Evolutionary conservation across 1,284 basidiomycete species (phyloP).

Genomic region (Earliella scabrosa): DNA sequence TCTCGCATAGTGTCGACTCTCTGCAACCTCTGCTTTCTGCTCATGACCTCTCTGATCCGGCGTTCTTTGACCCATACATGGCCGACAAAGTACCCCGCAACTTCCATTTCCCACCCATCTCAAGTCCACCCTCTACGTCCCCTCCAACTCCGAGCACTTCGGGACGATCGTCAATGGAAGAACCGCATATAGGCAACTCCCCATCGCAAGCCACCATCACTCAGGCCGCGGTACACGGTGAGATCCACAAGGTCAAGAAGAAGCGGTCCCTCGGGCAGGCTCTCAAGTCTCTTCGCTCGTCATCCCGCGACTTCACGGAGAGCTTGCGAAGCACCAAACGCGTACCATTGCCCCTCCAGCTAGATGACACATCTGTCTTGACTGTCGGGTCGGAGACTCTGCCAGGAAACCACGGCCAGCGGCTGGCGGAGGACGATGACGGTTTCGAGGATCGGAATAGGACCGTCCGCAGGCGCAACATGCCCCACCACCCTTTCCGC

Average conservation of each 20-base stretch:
- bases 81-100: constrained; percentile 11
- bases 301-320: constrained; percentile 12
- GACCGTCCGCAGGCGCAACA: constrained; percentile 37
- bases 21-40: constrained; percentile 16
- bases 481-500: constrained; percentile 54
- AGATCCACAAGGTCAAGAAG: constrained; percentile 16
- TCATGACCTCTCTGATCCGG: constrained; percentile 8
- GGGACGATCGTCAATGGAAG: constrained; percentile 18
- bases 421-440: constrained; percentile 14
- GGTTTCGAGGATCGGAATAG: constrained; percentile 24
- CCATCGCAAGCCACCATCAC: constrained; percentile 23
- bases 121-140: background rate
- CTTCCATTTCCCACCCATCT: background rate
- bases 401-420: constrained; percentile 1
- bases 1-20: constrained; percentile 11
- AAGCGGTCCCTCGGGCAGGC: constrained; percentile 23
- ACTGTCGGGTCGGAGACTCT: constrained; percentile 12
- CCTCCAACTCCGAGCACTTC: constrained; percentile 9
- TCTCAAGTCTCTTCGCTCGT: constrained; percentile 18
- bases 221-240: constrained; percentile 7
- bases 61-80: constrained; percentile 17
- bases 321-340: constrained; percentile 6
- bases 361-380: constrained; percentile 10
- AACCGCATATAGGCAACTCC: constrained; percentile 5
- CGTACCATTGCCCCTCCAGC: constrained; percentile 4